Evolutionary conservation across 2,329 filamentous ascomycete genomes (phyloP).

Genomic region (Aaosphaeria arxii): DNA sequence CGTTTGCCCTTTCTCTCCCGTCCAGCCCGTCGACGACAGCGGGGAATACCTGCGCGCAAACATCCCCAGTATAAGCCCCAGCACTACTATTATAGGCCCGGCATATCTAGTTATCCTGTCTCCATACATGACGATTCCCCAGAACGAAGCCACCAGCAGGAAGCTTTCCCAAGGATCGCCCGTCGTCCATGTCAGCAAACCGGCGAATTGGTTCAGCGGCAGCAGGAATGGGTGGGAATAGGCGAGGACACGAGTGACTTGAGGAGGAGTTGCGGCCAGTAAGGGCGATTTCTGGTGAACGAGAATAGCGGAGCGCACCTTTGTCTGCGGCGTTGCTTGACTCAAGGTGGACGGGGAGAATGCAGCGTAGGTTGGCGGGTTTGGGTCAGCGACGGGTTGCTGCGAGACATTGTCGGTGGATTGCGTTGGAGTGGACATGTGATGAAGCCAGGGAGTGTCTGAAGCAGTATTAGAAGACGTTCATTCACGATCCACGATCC

Average conservation of each 20-base stretch:
- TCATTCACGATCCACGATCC: too few relatives aligned
- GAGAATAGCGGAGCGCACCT: conserved; percentile 84
- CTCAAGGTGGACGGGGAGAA: conserved; percentile 84
- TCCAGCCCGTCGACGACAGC: conserved; percentile 80
- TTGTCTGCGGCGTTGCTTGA: conserved; percentile 63
- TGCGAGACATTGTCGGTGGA: conserved; percentile 36
- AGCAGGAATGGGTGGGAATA: conserved; percentile 95
- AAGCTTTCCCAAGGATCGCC: conserved; percentile 97
- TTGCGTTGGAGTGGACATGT: conserved; percentile 39
- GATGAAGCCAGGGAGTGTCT: conserved; percentile 42
- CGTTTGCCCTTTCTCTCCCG: conserved; percentile 58
- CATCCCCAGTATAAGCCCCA: conserved; percentile 83
- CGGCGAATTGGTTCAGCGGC: conserved; percentile 80
- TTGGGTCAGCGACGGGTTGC: conserved; percentile 41
- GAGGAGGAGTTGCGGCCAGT: conserved; percentile 87
- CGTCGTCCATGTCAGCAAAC: conserved; percentile 89
- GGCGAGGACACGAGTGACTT: conserved; percentile 88
- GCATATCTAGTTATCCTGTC: conserved; percentile 77
- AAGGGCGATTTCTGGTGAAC: conserved; percentile 96
- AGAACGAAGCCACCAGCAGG: conserved; percentile 78
- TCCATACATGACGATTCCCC: conserved; percentile 82
- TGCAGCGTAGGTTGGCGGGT: conserved; percentile 74
- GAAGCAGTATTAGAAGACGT: conserved; percentile 18
- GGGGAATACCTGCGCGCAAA: conserved; percentile 88
- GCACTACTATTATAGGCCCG: conserved; percentile 78